These are phyloP conservation scores for Pseudogymnoascus sp. DNA, from an alignment of 2,329 filamentous ascomycete species.

Conservation along the genomic window DNA sequence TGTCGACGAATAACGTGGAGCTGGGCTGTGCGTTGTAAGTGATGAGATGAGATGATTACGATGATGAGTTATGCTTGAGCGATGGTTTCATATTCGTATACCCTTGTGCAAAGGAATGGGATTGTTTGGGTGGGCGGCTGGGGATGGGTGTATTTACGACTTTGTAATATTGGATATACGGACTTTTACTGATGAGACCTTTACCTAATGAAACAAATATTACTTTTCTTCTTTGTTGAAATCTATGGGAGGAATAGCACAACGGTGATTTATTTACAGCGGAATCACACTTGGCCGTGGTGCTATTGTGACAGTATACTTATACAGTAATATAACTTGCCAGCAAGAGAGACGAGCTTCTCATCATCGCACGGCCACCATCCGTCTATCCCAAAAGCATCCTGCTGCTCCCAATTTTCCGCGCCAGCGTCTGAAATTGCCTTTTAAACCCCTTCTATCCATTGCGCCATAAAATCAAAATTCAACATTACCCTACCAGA, in stretches of 20 bases:
- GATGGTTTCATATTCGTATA: slow-evolving; percentile 4
- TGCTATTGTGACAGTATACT: not conserved
- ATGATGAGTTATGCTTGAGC: slow-evolving; percentile 6
- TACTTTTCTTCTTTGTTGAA: not conserved
- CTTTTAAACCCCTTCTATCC: not conserved
- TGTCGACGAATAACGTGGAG: not conserved
- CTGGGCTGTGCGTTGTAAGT: not conserved
- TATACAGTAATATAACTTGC: slow-evolving; percentile 1
- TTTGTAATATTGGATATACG: slow-evolving; percentile 8
- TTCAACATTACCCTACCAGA: not conserved
- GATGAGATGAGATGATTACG: slow-evolving; percentile 4
- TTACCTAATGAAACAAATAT: slow-evolving; percentile 1
- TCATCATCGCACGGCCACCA: not conserved
- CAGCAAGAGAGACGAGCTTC: not conserved
- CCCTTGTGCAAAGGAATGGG: not conserved
- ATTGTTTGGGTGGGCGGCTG: not conserved
- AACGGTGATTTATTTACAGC: not conserved
- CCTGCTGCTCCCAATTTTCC: not conserved
- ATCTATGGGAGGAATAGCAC: not conserved
- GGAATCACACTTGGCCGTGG: not conserved
- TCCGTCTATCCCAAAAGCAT: not conserved
- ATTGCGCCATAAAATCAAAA: not conserved
- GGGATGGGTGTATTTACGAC: slow-evolving; percentile 1
- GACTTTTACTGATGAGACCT: not conserved
- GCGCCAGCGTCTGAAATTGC: not conserved